phyloP scores from a whole-genome alignment of 257 asterid genomes.

The Schizonepeta tenuifolia region DNA sequence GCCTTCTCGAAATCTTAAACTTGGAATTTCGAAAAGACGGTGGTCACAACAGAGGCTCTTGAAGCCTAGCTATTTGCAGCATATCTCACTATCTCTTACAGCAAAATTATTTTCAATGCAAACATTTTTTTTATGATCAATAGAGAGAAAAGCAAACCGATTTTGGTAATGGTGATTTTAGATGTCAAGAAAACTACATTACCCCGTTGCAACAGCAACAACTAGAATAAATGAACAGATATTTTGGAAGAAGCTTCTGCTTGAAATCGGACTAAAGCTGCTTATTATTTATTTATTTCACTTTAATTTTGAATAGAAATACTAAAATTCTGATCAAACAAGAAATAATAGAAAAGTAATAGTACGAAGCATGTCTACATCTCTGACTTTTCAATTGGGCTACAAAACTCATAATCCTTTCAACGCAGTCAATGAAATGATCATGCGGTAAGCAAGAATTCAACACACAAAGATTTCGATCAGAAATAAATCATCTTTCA shows the following conservation, averaged over 20 bases:
- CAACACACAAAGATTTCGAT: conserved; percentile 7
- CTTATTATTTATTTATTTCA: too few species aligned
- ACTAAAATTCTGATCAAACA: not conserved
- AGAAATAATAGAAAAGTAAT: not conserved
- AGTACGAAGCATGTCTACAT: not conserved
- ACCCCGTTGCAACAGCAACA: not conserved
- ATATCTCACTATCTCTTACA: conserved; percentile 3
- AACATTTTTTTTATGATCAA: too few species aligned
- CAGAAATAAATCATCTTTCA: not conserved
- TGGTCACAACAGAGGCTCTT: not conserved
- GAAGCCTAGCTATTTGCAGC: conserved; percentile 13
- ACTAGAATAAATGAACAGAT: not conserved
- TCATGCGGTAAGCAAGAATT: conserved; percentile 3
- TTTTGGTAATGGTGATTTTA: not conserved
- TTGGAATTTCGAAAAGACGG: too few species aligned
- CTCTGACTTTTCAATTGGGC: conserved; percentile 17
- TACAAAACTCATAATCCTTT: not conserved
- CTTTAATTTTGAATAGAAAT: not conserved
- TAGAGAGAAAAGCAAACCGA: not conserved
- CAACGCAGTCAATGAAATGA: conserved; percentile 4
- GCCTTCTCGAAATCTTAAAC: too few species aligned
- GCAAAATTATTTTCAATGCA: not conserved
- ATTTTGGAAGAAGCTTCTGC: not conserved
- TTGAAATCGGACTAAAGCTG: not conserved
- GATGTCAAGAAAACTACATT: not conserved